Percentiles rank a stretch among this genome's conserved stretches.
Conservation (phyloP, 2,329 filamentous ascomycete genomes). For the Hymenoscyphus occultus region DNA sequence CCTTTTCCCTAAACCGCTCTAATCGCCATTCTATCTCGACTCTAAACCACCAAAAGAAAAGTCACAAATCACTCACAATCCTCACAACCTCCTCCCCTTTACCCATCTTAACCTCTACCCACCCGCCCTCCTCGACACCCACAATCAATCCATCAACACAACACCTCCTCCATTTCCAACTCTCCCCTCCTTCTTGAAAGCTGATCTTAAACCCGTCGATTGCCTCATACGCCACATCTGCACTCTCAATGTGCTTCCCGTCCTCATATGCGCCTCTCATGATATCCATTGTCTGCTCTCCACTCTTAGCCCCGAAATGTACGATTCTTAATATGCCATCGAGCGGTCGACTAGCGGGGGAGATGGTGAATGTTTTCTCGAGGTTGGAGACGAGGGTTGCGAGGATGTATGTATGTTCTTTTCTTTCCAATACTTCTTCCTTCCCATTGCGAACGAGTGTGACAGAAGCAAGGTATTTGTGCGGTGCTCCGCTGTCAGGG, state of each 20-base stretch:
- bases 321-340: conserved; percentile 70
- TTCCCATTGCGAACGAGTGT: conserved; percentile 35
- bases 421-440: conserved; percentile 38
- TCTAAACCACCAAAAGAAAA: background rate
- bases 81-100: conserved; percentile 31
- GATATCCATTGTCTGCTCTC: conserved; percentile 68
- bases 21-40: background rate
- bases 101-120: conserved; percentile 62
- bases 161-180: conserved; percentile 70
- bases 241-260: conserved; percentile 53
- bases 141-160: conserved; percentile 94
- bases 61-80: conserved; percentile 27
- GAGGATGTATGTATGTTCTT: conserved; percentile 72
- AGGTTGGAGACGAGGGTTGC: conserved; percentile 75
- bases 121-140: conserved; percentile 65
- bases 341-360: conserved; percentile 66
- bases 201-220: conserved; percentile 66
- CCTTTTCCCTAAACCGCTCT: too few relatives aligned
- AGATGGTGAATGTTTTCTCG: conserved; percentile 79
- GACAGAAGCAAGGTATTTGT: conserved; percentile 55
- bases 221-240: conserved; percentile 67
- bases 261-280: conserved; percentile 65
- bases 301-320: conserved; percentile 66
- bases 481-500: conserved; percentile 49
- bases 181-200: conserved; percentile 67